Base-by-base conservation (phyloP, 1,139 yeast species). In the Sugiyamaella castrensis region DNA sequence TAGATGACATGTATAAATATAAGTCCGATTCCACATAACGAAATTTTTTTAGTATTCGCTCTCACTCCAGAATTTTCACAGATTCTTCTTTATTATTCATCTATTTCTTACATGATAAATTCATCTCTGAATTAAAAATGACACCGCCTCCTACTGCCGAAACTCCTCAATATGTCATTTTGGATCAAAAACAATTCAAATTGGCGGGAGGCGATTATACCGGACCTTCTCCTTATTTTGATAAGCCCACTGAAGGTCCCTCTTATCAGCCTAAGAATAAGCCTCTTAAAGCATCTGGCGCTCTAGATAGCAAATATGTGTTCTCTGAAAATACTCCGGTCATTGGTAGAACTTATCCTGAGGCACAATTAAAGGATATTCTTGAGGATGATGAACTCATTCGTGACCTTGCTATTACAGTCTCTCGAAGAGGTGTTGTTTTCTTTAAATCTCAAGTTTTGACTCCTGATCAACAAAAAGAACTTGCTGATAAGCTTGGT, bases 361-460 rank as follows among this genome's bases (percentile, higher is more conserved):
- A 53, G 28, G 57, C 57, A 1, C 65, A 74, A 48, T 67, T 82
- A 45, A 64, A 69, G 41, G 74, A 74, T 37, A 66, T 69, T 15
- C 81, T 76, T 16, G 77, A 77, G 57, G 79, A 81, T 59, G 71
- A 69, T 34, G 59, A 65, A 49, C 68, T 67, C 41, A 60, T 70
- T 50, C 68, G 65, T 40, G 87, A 82, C 57, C 71, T 82, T 55
- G 87, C 87, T 0, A 70, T 80, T 35, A 69, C 75, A 15, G 81
- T 79, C 34, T 83, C 84, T 16, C 76, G 79, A 64, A 74, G 85
- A 57, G 87, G 87, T 43, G 83, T 82, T 45, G 81, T 80, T 31
- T 77, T 81, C 9, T 82, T 83, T 68, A 73, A 85, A 63, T 73
- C 78, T 55, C 88, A 83, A 65, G 74, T 76, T 49, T 81, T 84